These are phyloP conservation scores for Fraxinus paxiana DNA, from an alignment of 305 asterid genomes.

Conservation along the genomic window DNA sequence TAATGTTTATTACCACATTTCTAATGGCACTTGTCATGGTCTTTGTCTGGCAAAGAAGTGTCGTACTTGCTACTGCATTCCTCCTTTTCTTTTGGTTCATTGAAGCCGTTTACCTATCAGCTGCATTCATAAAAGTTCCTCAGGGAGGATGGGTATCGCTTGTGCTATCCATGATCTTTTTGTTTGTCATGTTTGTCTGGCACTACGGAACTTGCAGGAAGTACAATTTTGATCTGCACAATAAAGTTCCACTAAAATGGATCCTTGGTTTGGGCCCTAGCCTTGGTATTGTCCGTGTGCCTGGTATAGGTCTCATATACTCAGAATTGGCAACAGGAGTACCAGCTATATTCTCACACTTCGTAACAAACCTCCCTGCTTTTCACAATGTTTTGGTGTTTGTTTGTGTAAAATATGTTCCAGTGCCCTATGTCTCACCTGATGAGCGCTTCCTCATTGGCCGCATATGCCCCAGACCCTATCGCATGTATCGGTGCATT, in stretches of 20 bases:
- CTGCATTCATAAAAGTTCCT: conserved; percentile 69
- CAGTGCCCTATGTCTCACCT: conserved; percentile 73
- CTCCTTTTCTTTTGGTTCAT: conserved; percentile 69
- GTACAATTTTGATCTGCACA: conserved; percentile 83
- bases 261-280: conserved; percentile 86
- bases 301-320: conserved; percentile 90
- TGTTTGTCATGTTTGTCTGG: conserved; percentile 86
- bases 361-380: conserved; percentile 92
- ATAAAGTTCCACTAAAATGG: conserved; percentile 91
- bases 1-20: conserved; percentile 89
- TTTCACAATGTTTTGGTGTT: conserved; percentile 85
- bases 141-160: conserved; percentile 98
- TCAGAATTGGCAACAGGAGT: conserved; percentile 93
- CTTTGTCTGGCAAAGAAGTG: conserved; percentile 76
- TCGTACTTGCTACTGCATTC: conserved; percentile 49
- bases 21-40: conserved; percentile 84
- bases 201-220: conserved; percentile 89
- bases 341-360: conserved; percentile 86
- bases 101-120: conserved; percentile 60
- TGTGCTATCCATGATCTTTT: conserved; percentile 59
- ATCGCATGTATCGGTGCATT: conserved; percentile 92
- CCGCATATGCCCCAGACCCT: conserved; percentile 85
- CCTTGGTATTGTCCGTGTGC: conserved; percentile 93
- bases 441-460: conserved; percentile 94
- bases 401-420: conserved; percentile 84